phyloP scores from a whole-genome alignment of 1,139 yeast genomes.

The Kodamaea fungicola region DNA sequence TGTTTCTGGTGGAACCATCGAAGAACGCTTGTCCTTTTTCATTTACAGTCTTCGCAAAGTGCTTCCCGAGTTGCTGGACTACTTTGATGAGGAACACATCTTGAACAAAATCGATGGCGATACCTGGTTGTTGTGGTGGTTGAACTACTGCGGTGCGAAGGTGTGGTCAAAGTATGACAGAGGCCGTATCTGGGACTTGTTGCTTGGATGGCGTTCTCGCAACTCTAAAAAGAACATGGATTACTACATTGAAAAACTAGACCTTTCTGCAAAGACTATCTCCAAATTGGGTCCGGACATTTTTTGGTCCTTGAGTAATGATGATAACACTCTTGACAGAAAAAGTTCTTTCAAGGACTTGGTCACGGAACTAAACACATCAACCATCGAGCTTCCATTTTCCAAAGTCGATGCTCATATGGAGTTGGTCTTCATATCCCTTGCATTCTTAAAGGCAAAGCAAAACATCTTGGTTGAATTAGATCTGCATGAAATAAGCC shows the following conservation, averaged over 20 bases:
- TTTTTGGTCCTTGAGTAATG: slow-evolving; percentile 35
- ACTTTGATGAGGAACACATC: slow-evolving; percentile 79
- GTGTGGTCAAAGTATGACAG: slow-evolving; percentile 80
- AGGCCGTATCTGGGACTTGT: slow-evolving; percentile 85
- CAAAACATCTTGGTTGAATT: slow-evolving; percentile 76
- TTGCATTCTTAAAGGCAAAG: slow-evolving; percentile 78
- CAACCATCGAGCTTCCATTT: slow-evolving; percentile 43
- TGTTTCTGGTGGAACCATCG: slow-evolving; percentile 62
- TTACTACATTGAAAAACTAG: slow-evolving; percentile 34
- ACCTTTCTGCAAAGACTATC: slow-evolving; percentile 18
- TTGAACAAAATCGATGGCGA: slow-evolving; percentile 65
- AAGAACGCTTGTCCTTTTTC: slow-evolving; percentile 71
- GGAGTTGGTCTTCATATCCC: slow-evolving; percentile 70
- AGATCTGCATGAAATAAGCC: slow-evolving; percentile 87
- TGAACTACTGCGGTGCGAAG: slow-evolving; percentile 87
- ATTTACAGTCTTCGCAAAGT: slow-evolving; percentile 59
- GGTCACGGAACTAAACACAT: slow-evolving; percentile 28
- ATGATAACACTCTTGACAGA: slow-evolving; percentile 9
- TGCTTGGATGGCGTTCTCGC: slow-evolving; percentile 73
- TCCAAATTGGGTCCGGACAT: slow-evolving; percentile 43
- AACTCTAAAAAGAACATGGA: slow-evolving; percentile 29
- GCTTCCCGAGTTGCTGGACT: slow-evolving; percentile 74
- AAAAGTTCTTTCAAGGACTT: slow-evolving; percentile 32
- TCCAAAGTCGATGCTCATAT: slow-evolving; percentile 73
- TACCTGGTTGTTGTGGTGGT: slow-evolving; percentile 95